phyloP scores from a whole-genome alignment of 352 stramenopile genomes.

The Phytophthora kernoviae region DNA sequence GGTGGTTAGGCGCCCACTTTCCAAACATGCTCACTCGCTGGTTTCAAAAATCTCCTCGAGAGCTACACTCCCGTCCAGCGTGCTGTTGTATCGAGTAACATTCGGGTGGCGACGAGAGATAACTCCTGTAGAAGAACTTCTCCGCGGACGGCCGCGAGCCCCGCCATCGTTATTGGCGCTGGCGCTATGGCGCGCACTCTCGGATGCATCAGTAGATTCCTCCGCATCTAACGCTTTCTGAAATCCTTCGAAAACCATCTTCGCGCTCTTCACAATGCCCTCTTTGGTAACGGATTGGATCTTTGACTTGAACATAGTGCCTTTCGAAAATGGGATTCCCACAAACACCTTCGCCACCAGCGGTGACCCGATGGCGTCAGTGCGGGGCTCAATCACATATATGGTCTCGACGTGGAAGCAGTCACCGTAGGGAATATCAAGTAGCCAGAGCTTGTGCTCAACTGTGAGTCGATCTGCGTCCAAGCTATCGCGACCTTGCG shows the following conservation, averaged over 20 bases:
- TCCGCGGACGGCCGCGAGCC: constrained; percentile 8
- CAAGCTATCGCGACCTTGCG: constrained; percentile 38
- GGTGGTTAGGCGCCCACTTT: constrained; percentile 86
- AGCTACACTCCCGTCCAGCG: constrained; percentile 71
- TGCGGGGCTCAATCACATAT: constrained; percentile 53
- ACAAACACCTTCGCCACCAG: constrained; percentile 65
- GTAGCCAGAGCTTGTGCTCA: constrained; percentile 66
- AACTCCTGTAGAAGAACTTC: constrained; percentile 19
- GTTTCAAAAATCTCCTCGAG: constrained; percentile 91
- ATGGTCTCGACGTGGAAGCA: constrained; percentile 79
- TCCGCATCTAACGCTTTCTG: constrained; percentile 47
- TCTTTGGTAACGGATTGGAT: constrained; percentile 78
- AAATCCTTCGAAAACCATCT: constrained; percentile 60
- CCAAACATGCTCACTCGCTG: constrained; percentile 88
- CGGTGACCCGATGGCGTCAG: constrained; percentile 31
- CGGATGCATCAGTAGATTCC: constrained; percentile 6
- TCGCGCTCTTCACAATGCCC: constrained; percentile 63
- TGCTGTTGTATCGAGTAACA: constrained; percentile 68
- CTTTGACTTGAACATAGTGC: constrained; percentile 86
- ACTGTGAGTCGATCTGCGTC: constrained; percentile 57
- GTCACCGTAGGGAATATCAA: constrained; percentile 84
- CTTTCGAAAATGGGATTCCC: constrained; percentile 80
- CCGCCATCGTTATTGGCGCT: constrained; percentile 9
- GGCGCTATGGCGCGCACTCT: background rate
- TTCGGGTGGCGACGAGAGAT: constrained; percentile 29